Evolutionary conservation across 306 rosid species (phyloP).

Genomic region (Phaseolus lunatus): DNA sequence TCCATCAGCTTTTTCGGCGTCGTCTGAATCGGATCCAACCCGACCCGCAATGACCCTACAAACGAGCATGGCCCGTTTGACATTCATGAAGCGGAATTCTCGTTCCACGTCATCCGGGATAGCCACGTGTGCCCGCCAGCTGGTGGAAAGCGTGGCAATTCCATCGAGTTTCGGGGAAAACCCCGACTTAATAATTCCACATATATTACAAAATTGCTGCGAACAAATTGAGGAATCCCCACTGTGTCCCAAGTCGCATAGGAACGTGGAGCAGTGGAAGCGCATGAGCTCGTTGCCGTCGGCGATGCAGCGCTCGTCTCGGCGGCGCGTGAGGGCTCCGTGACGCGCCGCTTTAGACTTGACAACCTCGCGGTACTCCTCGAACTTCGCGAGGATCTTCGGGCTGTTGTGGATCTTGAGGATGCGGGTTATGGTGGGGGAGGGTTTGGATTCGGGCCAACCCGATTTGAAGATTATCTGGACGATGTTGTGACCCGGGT

Average conservation of each 20-base stretch:
- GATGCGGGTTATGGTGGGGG: slow-evolving; percentile 62
- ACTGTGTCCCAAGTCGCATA: slow-evolving; percentile 75
- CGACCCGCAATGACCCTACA: slow-evolving; percentile 96
- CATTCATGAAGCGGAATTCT: slow-evolving; percentile 85
- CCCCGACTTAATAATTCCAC: slow-evolving; percentile 86
- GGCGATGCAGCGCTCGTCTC: slow-evolving; percentile 88
- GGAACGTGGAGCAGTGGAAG: slow-evolving; percentile 87
- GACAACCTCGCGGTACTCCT: slow-evolving; percentile 81
- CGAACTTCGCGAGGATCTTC: slow-evolving; percentile 81
- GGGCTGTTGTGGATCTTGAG: slow-evolving; percentile 89
- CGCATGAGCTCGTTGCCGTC: slow-evolving; percentile 96
- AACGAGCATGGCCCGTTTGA: slow-evolving; percentile 88
- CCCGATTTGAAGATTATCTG: slow-evolving; percentile 87
- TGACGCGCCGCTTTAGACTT: slow-evolving; percentile 70
- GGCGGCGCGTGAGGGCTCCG: slow-evolving; percentile 44
- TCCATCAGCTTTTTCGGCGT: slow-evolving; percentile 63
- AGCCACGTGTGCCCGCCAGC: slow-evolving; percentile 89
- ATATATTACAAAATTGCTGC: slow-evolving; percentile 80
- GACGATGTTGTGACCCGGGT: slow-evolving; percentile 89
- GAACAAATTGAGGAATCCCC: slow-evolving; percentile 77
- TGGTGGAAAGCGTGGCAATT: slow-evolving; percentile 82
- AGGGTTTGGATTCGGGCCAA: slow-evolving; percentile 61
- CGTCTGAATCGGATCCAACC: slow-evolving; percentile 70
- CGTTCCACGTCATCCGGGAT: slow-evolving; percentile 83
- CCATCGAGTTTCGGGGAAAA: slow-evolving; percentile 92